Percentiles rank a stretch among this genome's conserved stretches.
phyloP scores from a whole-genome alignment of 345 rosid species.

The Balakata baccata region DNA sequence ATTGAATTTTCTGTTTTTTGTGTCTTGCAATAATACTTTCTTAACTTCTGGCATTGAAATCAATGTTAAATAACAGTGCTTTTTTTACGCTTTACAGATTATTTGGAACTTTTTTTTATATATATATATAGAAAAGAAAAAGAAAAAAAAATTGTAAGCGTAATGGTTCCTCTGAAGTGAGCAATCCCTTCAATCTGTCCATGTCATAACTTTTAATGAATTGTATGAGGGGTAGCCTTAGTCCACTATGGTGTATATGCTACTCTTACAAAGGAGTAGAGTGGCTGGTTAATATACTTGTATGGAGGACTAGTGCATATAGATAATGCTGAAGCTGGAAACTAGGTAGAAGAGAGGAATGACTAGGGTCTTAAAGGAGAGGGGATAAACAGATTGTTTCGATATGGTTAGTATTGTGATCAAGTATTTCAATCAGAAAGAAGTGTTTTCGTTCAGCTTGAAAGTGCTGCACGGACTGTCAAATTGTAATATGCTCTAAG shows the following conservation, averaged over 20 bases:
- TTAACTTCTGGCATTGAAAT: neutral
- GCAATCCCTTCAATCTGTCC: neutral
- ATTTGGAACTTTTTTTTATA: neutral
- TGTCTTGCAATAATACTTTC: no score
- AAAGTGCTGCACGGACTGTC: neutral
- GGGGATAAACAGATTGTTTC: neutral
- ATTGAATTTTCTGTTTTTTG: neutral
- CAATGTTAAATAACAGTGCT: neutral
- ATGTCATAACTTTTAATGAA: neutral
- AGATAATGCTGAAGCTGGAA: neutral
- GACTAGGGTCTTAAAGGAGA: neutral
- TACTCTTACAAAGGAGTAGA: neutral
- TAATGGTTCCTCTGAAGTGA: neutral
- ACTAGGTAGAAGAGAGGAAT: neutral
- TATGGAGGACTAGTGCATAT: neutral
- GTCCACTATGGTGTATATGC: neutral
- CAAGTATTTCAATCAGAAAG: neutral
- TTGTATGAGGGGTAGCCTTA: neutral
- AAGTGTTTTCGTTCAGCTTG: neutral
- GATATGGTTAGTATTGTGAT: neutral
- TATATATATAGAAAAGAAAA: neutral
- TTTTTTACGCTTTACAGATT: neutral
- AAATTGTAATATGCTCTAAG: neutral
- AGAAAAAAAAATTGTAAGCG: neutral
- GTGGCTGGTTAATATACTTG: neutral